phyloP scores from a whole-genome alignment of 805 yeast genomes.

The Ogataea haglerorum region DNA sequence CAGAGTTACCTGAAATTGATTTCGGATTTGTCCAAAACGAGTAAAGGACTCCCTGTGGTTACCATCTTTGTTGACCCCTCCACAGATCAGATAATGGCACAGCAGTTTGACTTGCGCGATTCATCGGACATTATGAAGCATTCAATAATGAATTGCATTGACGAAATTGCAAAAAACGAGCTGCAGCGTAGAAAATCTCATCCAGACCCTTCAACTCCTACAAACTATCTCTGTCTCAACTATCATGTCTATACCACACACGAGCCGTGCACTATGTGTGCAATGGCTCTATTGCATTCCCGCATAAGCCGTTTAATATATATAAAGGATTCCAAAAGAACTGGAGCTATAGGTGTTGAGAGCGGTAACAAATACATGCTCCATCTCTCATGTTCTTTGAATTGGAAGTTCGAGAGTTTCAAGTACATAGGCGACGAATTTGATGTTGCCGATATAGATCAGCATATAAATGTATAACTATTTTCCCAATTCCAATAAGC shows the following conservation, averaged over 20 bases:
- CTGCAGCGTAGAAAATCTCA: constrained; percentile 33
- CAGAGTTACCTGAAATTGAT: constrained; percentile 30
- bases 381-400: constrained; percentile 70
- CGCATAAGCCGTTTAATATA: constrained; percentile 69
- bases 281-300: constrained; percentile 94
- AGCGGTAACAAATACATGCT: constrained; percentile 70
- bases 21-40: constrained; percentile 26
- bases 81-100: constrained; percentile 38
- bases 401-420: constrained; percentile 73
- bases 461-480: constrained; percentile 21
- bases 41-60: constrained; percentile 43
- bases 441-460: constrained; percentile 22
- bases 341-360: constrained; percentile 53
- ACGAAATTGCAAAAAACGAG: constrained; percentile 57
- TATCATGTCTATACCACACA: constrained; percentile 83
- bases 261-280: constrained; percentile 96
- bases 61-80: constrained; percentile 64
- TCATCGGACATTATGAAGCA: constrained; percentile 59
- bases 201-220: constrained; percentile 3
- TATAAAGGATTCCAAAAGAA: constrained; percentile 41
- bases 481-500: constrained; percentile 7
- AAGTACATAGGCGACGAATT: constrained; percentile 17
- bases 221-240: constrained; percentile 67
- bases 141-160: constrained; percentile 71
- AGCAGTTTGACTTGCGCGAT: constrained; percentile 39